Base-by-base conservation (phyloP, 2,329 filamentous ascomycete genomes). In the Aspergillus puulaauensis region DNA sequence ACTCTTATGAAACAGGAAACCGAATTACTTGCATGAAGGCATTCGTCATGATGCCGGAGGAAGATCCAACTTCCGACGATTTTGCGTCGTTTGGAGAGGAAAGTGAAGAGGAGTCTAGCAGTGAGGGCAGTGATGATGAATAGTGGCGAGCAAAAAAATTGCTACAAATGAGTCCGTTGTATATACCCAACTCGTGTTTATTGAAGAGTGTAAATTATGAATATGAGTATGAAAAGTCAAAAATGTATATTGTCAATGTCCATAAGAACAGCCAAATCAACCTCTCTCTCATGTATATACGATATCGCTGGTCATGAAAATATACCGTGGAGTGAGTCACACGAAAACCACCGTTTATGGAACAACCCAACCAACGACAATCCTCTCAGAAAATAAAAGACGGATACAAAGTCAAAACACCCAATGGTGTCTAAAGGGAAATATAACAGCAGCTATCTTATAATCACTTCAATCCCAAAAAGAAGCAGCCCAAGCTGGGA, bases 11-110 rank as follows among this genome's bases (percentile, higher is more conserved):
- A 74, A 96, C 93, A 21, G 87, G 88, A 46, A 93, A 93, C 72
- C 82, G 95, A 56, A 92, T 98, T 64, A 98, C 93, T 39, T 98
- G 95, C 72, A 71, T 98, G 68, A 87, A 86, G 66, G 89, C 89
- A 21, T 98, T 96, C 77, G 79, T 90, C 62, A 96, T 98, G 91
- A 83, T 90, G 73, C 83, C 86, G 66, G 79, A 75, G 4, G 69
- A 71, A 46, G 70, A 73, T 40, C 83, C 85, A 15, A 85, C 86
- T 41, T 83, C 82, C 47, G 80, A 82, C 62, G 75, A 74, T 43
- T 81, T 67, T 9, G 68, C 46, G 40, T 51, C 54, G 6, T 66
- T 66, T 9, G 66, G 63, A 27, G 66, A 70, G 47, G 71, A 67
- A 54, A 65, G 61, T 44, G 63, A 70, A 19, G 59, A 62, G 15